These are phyloP conservation scores for Neospora caninum DNA, from an alignment of 169 alveolate genomes.

Conservation along the genomic window DNA sequence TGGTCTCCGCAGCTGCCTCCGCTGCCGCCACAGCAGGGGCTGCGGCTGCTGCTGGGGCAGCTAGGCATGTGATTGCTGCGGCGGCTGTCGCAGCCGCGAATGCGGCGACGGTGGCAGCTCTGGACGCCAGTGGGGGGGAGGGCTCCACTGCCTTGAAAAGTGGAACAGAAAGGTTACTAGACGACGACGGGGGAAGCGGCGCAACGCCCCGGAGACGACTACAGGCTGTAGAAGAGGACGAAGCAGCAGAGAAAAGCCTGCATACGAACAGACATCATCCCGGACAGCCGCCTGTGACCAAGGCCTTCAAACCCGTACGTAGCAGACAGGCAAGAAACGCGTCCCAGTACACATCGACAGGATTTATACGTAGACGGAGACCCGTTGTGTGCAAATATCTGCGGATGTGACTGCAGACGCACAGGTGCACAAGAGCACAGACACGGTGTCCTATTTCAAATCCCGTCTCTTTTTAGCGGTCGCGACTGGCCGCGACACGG, in stretches of 20 bases:
- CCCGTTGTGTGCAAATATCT: too few relatives aligned
- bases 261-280: neutral
- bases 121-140: neutral
- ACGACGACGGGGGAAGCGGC: neutral
- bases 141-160: neutral
- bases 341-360: too few relatives aligned
- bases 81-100: constrained; percentile 11
- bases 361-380: too few relatives aligned
- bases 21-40: constrained; percentile 11
- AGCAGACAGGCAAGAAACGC: too few relatives aligned
- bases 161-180: neutral
- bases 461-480: too few relatives aligned
- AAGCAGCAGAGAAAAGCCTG: neutral
- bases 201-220: neutral
- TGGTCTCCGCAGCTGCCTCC: constrained; percentile 8
- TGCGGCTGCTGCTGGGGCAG: constrained; percentile 22
- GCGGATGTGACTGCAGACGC: too few relatives aligned
- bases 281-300: too few relatives aligned
- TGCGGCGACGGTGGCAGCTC: neutral
- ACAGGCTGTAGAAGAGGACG: neutral
- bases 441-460: too few relatives aligned
- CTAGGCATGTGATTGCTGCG: constrained; percentile 1
- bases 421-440: too few relatives aligned
- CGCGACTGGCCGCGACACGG: neutral
- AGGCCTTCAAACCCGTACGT: too few relatives aligned